These are phyloP conservation scores for Urtica urens DNA, from an alignment of 306 rosid species.

Conservation along the genomic window DNA sequence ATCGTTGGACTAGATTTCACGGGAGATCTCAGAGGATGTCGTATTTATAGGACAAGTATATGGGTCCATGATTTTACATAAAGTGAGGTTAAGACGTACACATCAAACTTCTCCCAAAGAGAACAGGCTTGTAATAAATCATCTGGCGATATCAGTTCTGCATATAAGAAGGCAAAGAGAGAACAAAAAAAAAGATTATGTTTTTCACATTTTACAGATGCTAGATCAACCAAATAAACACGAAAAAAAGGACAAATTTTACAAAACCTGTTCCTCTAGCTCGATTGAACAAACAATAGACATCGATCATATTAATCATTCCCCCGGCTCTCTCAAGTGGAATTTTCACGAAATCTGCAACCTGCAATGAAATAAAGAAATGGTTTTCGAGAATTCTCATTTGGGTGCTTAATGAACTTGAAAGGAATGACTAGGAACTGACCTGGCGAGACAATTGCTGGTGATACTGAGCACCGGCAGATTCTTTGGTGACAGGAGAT, in stretches of 20 bases:
- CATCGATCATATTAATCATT: conserved; percentile 78
- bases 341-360: conserved; percentile 85
- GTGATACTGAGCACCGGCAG: conserved; percentile 93
- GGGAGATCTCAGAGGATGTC: not conserved
- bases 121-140: conserved; percentile 92
- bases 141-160: conserved; percentile 96
- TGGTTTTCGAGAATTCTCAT: not conserved
- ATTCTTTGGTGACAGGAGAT: conserved; percentile 96
- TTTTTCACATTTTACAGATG: conserved; percentile 8
- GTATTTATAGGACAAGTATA: not conserved
- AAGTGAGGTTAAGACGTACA: conserved; percentile 44
- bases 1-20: not conserved
- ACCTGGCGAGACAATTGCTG: conserved; percentile 97
- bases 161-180: conserved; percentile 13
- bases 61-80: conserved; percentile 1
- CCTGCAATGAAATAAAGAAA: conserved; percentile 28
- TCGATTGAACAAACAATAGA: conserved; percentile 88
- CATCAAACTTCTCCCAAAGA: conserved; percentile 95
- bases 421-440: conserved; percentile 9
- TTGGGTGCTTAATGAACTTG: not conserved
- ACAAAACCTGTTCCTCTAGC: conserved; percentile 93
- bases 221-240: conserved; percentile 8
- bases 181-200: too few relatives aligned
- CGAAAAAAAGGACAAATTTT: conserved; percentile 1
- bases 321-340: conserved; percentile 94